Evolutionary conservation across 2,329 filamentous ascomycete species (phyloP), one percentile per base, ranked within the genome.

Genomic region (Cryphonectria carpinicola): DNA sequence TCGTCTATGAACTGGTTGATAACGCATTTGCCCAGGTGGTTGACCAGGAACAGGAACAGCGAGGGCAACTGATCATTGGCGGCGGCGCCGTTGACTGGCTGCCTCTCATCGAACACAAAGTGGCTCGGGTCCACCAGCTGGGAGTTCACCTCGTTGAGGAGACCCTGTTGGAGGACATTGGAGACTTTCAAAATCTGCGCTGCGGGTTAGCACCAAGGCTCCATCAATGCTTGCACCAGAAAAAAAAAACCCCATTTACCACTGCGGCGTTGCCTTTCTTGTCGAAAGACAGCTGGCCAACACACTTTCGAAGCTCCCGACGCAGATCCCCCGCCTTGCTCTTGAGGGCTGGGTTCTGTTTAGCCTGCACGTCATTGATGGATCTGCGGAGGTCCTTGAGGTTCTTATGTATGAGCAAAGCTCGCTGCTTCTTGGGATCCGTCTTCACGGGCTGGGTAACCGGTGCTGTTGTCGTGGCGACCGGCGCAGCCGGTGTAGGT

Each of bases 21-120:
- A 61, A 92, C 82, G 4, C 84, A 83, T 79, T 95, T 95, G 72
- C 89, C 82, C 71, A 95, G 88, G 61, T 90, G 87, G 74, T 92
- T 93, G 70, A 95, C 84, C 3, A 92, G 84, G 77, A 93, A 95
- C n/a, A 95, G 79, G 69, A 92, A 86, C 8, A 92, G 78, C 0
- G 86, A 87, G 0, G 90, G 87, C 8, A 89, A 82, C 49, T 84
- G 79, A 19, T 83, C 84, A 73, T 86, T 86, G 72, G 82, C 76
- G 19, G 74, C n/a, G 19, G 81, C 82, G 17, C 81, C 83, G 43
- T 83, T 77, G 3, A 81, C 78, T 0, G 83, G 81, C 14, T 79
- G 77, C 69, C 81, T 80, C 32, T 80, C 78, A 39, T 81, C 78
- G 19, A 82, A 80, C 66, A 89, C 76, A 75, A 87, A 89, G 58